Evolutionary conservation across 2,329 filamentous ascomycete genomes (phyloP), one percentile per base, ranked within the genome.

Genomic region (Didymella lethalis): DNA sequence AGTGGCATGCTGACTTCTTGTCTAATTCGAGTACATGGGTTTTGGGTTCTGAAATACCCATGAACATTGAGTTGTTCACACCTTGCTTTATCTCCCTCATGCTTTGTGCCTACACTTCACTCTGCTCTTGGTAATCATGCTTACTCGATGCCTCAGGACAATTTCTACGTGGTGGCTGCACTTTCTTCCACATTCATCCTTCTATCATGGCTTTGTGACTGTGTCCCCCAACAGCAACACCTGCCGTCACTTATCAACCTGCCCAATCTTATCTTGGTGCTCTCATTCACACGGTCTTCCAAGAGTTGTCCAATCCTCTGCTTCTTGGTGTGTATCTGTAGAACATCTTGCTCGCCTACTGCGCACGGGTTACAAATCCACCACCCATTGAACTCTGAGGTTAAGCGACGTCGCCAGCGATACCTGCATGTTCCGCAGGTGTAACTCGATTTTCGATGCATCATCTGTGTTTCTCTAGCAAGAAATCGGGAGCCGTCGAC

Each of bases 1-100:
- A 26, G 31, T 40, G 41, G 46, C 40, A 49, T 40, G 34, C 41
- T 51, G 28, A 29, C 29, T 46, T 23, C 40, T 49, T 54, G 38
- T 40, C 48, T 38, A 31, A 16, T 48, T 49, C 23, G 12, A 48
- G 49, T 40, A 40, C 40, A 49, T 48, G 49, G 26, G 43, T 26
- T 36, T 31, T 36, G 48, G 49, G 48, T 45, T 45, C 7, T 29
- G 23, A 50, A 31, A 38, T 46, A 48, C 38, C 53, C 46, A 11
- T 40, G 16, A 49, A 44, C 28, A 23, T 23, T 12, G 36, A 40
- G 28, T 49, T 49, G 32, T 12, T 45, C 25, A 14, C 5, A 18
- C 36, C 20, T 31, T n/a, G 5, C 23, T 12, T 7, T 25, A 8
- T 11, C 7, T 25, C 12, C 1, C 16, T 28, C 23, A 11, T 26